phyloP scores from a whole-genome alignment of 2,329 filamentous ascomycete genomes.

The Ustilaginoidea virens region DNA sequence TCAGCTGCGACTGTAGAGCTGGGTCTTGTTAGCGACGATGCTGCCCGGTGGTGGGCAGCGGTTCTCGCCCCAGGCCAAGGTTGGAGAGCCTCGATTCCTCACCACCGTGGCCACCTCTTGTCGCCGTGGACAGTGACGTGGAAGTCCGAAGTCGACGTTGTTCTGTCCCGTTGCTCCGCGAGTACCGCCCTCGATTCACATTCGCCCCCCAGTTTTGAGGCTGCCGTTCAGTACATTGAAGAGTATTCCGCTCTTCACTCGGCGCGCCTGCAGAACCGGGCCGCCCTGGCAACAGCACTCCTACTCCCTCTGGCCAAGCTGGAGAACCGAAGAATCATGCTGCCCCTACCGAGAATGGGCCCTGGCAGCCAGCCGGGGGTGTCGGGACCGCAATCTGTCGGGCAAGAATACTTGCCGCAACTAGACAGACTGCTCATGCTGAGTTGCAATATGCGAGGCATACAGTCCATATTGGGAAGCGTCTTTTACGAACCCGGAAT shows the following conservation, averaged over 20 bases:
- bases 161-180: background rate
- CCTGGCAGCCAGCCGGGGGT: no score
- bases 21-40: conserved; percentile 10
- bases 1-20: conserved; percentile 7
- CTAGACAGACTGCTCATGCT: conserved; percentile 10
- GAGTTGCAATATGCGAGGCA: conserved; percentile 7
- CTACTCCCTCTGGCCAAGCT: conserved; percentile 13
- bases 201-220: conserved; percentile 4
- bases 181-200: background rate
- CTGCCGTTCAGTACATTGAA: conserved; percentile 11
- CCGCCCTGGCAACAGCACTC: conserved; percentile 13
- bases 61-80: conserved; percentile 11
- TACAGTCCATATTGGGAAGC: conserved; percentile 8
- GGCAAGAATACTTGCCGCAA: no score
- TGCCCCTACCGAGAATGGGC: conserved; percentile 4
- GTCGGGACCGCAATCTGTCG: background rate
- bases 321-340: conserved; percentile 8
- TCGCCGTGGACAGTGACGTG: background rate
- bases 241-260: conserved; percentile 13
- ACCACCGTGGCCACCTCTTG: conserved; percentile 7
- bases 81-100: conserved; percentile 12
- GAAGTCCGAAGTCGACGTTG: background rate
- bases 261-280: conserved; percentile 11
- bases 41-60: conserved; percentile 15
- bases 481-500: conserved; percentile 9